phyloP scores from a whole-genome alignment of 2,329 filamentous ascomycete species.

The Neurospora sp. region DNA sequence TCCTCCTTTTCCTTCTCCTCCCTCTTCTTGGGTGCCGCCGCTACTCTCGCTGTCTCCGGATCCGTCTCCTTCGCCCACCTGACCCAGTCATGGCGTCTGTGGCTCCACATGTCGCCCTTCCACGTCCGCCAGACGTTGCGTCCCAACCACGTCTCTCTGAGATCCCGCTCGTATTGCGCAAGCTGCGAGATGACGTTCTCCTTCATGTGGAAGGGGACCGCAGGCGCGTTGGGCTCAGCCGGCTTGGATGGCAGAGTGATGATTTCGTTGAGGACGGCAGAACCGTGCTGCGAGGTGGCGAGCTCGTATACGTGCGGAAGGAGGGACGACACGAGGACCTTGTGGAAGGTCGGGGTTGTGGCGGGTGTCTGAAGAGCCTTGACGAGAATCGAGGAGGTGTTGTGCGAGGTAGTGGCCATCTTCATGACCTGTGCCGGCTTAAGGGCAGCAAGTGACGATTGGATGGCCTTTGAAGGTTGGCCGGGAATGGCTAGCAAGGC shows the following conservation, averaged over 20 bases:
- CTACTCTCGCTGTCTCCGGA: conserved; percentile 21
- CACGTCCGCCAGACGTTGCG: conserved; percentile 48
- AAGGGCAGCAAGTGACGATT: conserved; percentile 58
- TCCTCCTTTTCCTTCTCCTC: conserved; percentile 5
- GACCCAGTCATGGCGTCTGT: conserved; percentile 44
- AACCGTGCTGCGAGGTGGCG: conserved; percentile 40
- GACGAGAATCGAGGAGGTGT: conserved; percentile 40
- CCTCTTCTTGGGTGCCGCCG: conserved; percentile 25
- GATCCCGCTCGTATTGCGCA: conserved; percentile 35
- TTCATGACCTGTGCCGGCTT: conserved; percentile 45
- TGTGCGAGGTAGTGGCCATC: conserved; percentile 50
- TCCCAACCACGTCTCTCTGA: conserved; percentile 45
- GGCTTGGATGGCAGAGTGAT: conserved; percentile 37
- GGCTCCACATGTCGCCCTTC: conserved; percentile 49
- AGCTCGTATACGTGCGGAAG: conserved; percentile 35
- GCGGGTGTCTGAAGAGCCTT: conserved; percentile 39
- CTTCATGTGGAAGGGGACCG: conserved; percentile 48
- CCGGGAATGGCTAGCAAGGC: conserved; percentile 69
- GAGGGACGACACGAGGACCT: conserved; percentile 39
- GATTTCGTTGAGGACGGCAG: conserved; percentile 41
- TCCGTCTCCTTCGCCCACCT: conserved; percentile 45
- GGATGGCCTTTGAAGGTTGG: conserved; percentile 57
- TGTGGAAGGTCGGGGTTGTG: conserved; percentile 44
- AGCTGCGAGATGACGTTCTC: conserved; percentile 43
- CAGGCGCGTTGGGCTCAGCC: conserved; percentile 30